These are phyloP conservation scores for Entelexis paramagnoliae DNA, from an alignment of 1,139 yeast genomes.

Conservation along the genomic window DNA sequence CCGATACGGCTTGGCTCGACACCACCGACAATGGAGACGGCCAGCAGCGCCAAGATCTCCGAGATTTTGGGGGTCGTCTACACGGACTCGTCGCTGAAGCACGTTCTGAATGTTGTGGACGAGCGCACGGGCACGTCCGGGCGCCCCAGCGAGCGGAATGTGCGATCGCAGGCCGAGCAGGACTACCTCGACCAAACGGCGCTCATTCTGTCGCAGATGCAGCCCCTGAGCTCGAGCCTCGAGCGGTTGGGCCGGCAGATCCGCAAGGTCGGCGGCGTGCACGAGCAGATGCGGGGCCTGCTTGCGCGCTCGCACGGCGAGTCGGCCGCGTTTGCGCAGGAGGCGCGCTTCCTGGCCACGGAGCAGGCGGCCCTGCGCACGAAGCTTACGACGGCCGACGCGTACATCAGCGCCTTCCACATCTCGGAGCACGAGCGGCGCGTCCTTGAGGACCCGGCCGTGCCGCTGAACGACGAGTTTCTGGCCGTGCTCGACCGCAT, in stretches of 20 bases:
- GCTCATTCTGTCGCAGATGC: constrained; percentile 18
- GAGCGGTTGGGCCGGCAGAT: constrained; percentile 29
- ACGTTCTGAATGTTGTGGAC: constrained; percentile 21
- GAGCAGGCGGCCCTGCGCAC: constrained; percentile 40
- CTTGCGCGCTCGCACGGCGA: constrained; percentile 27
- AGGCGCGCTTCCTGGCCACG: constrained; percentile 38
- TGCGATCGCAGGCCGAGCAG: constrained; percentile 20
- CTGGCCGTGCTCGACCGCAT: constrained; percentile 53
- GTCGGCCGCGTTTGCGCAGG: constrained; percentile 30
- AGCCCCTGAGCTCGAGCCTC: constrained; percentile 27
- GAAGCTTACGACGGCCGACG: constrained; percentile 41
- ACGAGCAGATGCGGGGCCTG: constrained; percentile 27
- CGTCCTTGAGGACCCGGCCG: constrained; percentile 29
- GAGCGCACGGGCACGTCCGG: neutral
- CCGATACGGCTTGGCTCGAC: neutral
- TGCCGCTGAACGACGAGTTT: constrained; percentile 44
- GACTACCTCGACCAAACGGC: constrained; percentile 12
- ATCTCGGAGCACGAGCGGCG: constrained; percentile 55
- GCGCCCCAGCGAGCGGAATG: constrained; percentile 14
- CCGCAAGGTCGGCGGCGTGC: constrained; percentile 42
- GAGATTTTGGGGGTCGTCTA: constrained; percentile 19
- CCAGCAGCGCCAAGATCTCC: constrained; percentile 9
- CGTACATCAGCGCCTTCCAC: constrained; percentile 57
- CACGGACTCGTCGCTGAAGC: constrained; percentile 28
- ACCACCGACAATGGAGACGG: neutral